These are phyloP conservation scores for Lactarius hatsudake DNA, from an alignment of 768 basidiomycete species.

Conservation along the genomic window DNA sequence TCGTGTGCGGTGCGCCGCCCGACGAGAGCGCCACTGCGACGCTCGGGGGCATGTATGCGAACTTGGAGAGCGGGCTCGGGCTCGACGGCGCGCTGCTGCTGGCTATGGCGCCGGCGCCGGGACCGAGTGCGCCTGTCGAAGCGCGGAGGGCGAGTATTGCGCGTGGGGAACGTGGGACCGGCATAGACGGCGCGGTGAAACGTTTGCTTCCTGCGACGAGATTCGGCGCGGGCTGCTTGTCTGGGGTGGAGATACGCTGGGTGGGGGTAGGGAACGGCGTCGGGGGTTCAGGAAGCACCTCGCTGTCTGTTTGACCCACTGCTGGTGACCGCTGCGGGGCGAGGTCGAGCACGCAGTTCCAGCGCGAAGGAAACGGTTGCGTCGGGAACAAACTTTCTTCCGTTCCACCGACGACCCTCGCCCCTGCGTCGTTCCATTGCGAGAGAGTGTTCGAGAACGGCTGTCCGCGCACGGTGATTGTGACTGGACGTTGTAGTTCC, in stretches of 20 bases:
- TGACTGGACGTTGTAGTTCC: conserved; percentile 25
- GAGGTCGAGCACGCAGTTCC: conserved; percentile 91
- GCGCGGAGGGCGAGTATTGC: conserved; percentile 31
- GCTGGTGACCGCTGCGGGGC: conserved; percentile 34
- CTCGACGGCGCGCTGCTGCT: conserved; percentile 6
- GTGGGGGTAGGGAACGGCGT: conserved; percentile 66
- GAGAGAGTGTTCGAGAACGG: conserved; percentile 44
- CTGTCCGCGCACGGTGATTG: conserved; percentile 74
- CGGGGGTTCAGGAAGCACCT: conserved; percentile 69
- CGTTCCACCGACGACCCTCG: background rate
- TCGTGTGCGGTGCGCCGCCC: conserved; percentile 15
- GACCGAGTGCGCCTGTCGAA: conserved; percentile 33
- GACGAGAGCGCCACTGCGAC: conserved; percentile 10
- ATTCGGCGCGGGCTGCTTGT: conserved; percentile 28
- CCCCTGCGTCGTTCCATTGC: conserved; percentile 12
- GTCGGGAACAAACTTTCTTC: conserved; percentile 54
- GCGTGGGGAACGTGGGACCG: conserved; percentile 35
- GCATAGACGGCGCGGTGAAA: conserved; percentile 38
- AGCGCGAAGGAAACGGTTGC: conserved; percentile 72
- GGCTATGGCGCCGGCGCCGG: conserved; percentile 27
- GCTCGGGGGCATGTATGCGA: conserved; percentile 21
- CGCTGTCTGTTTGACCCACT: conserved; percentile 33
- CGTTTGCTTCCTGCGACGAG: conserved; percentile 57
- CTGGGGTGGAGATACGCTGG: conserved; percentile 26
- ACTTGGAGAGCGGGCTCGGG: conserved; percentile 15